Evolutionary conservation across 2,329 filamentous ascomycete genomes (phyloP), one percentile per base, ranked within the genome.

Genomic region (Cladorrhinum sp.): DNA sequence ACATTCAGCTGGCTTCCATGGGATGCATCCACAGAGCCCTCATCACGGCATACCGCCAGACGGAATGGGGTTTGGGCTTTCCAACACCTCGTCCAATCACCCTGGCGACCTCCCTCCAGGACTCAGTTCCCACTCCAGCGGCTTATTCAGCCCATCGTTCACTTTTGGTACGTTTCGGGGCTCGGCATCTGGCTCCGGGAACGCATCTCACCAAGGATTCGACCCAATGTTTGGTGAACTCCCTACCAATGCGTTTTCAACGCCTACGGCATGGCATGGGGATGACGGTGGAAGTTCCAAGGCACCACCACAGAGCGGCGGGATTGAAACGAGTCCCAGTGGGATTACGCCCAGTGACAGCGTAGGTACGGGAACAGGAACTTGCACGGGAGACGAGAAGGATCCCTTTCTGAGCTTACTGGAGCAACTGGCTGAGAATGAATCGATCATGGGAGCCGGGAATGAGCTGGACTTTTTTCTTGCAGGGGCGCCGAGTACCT

Each of bases 361-460:
- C 60, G 79, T 78, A 0, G 79, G 76, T 1, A 80, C 79, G 24
- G 53, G 29, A 10, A 80, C 79, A 25, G 53, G 29, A 16, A 63
- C 61, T 1, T 77, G 73, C 0, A 71, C 77, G 2, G 78, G 77
- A 2, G 82, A 87, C 20, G 90, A 93, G 66, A 92, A 90, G 67
- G 91, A 95, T 69, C 90, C 91, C 0, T 95, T 96, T 70, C 74
- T 95, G 45, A 90, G 85, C 63, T 75, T 95, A 48, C 76, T 95
- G 36, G 91, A 95, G 72, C 90, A 95, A 74, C 79, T 95, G 61
- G 91, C 90, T 0, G 90, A 95, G 73, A 92, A 91, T 68, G 90
- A 93, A 73, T 83, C 89, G 57, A 79, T 80, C 48, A 79, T 84
- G 55, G 89, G 87, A 0, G 84, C 86, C 9, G 88, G 88, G 12